Evolutionary conservation across 2,329 filamentous ascomycete species (phyloP), one percentile per base, ranked within the genome.

Genomic region (Chalaropsis thielavioides): DNA sequence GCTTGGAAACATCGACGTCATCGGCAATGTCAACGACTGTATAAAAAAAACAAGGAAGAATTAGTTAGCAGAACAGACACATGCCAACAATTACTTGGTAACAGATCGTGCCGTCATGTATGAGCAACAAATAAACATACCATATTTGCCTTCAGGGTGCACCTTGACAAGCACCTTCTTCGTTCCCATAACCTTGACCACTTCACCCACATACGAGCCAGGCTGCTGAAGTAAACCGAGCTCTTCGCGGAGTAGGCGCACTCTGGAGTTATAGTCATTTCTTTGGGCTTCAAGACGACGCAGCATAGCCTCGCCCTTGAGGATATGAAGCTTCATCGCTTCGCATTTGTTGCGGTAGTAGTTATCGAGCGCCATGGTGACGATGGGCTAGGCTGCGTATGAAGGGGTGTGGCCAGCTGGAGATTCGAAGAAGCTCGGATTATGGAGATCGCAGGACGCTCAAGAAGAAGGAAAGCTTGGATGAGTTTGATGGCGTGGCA

Each of bases 331-430:
- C 88, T 97, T 97, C 89, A 97, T 96, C 76, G 89, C 87, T 89
- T 99, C 94, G 79, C 97, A 97, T 83, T 99, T 99, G 83, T 97
- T 97, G 80, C 94, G 90, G 78, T 95, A 99, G 81, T 96, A 99
- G 78, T 89, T 95, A 78, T 97, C 94, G 79, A 99, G 89, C 84
- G 92, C 92, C 94, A 99, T 99, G 75, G 74, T 86, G 62, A 54
- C 24, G 19, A 54, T 19, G 13, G 54, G 51, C 19, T 31, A 31
- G 10, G 24, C 10, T 59, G 24, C 22, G 49, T 11, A 58, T 24
- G 19, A 19, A 35, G 54, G 38, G 27, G 7, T 8, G 54, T 58
- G 17, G n/a, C 11, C 27, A 35, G 27, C 54, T n/a, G 31, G 31
- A 38, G 17, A 8, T 35, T 35, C 27, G 54, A 35, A 35, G 54